Conservation (phyloP, 495 filamentous ascomycete genomes). For the Aspergillus kassunensis region DNA sequence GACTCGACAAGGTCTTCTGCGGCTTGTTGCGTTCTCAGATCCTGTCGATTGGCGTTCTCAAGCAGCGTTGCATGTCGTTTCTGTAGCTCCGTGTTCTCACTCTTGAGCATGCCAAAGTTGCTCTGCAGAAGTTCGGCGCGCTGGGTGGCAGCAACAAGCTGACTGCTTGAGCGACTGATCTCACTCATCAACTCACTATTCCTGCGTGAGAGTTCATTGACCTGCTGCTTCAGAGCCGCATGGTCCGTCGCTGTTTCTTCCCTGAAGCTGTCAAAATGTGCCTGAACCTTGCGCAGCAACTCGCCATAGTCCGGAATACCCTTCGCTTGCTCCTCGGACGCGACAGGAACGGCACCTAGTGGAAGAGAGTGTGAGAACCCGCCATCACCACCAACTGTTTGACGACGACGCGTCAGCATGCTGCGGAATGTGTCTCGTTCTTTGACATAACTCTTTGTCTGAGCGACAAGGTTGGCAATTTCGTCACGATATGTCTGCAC, state of each 20-base stretch:
- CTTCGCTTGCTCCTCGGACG: constrained; percentile 35
- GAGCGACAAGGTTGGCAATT: constrained; percentile 68
- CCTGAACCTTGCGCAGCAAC: constrained; percentile 77
- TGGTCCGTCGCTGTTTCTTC: constrained; percentile 78
- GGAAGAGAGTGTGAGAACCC: constrained; percentile 63
- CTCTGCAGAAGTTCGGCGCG: constrained; percentile 87
- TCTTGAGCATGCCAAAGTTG: constrained; percentile 77
- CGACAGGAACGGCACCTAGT: constrained; percentile 39
- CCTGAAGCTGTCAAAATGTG: constrained; percentile 84
- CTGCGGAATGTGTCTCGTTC: constrained; percentile 96
- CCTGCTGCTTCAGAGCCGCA: constrained; percentile 77
- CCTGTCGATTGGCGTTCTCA: constrained; percentile 82
- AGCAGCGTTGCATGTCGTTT: constrained; percentile 70
- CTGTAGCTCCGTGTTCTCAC: constrained; percentile 78
- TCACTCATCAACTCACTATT: constrained; percentile 79
- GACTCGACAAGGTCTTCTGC: constrained; percentile 90
- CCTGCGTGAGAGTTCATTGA: constrained; percentile 73
- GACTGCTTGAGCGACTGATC: constrained; percentile 68
- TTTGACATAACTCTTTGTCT: constrained; percentile 86
- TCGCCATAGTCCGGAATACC: constrained; percentile 60
- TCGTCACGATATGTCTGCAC: constrained; percentile 64
- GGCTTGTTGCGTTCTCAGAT: constrained; percentile 82
- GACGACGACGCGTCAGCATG: constrained; percentile 75
- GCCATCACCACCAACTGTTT: constrained; percentile 56
- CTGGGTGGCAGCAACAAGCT: constrained; percentile 73